Percentiles rank a stretch among this genome's conserved stretches.
Evolutionary conservation across 169 alveolate genomes (phyloP).

Genomic region (Cryptosporidium meleagridis): DNA sequence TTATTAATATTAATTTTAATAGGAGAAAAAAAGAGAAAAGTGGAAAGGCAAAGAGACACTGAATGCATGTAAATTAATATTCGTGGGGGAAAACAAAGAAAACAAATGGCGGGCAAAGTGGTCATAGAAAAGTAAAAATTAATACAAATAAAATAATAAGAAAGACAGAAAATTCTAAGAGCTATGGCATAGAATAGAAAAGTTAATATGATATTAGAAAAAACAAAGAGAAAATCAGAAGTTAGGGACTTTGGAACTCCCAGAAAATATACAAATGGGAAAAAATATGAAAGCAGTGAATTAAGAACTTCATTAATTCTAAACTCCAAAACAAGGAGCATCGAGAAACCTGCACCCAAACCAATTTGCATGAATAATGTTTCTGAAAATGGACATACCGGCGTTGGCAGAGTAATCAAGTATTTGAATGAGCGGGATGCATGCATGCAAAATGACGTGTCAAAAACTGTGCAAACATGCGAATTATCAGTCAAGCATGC

Average conservation of each 20-base stretch:
- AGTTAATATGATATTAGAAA: not conserved
- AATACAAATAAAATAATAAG: not conserved
- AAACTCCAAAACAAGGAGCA: slow-evolving; percentile 16
- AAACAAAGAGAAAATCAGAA: slow-evolving; percentile 4
- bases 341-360: slow-evolving; percentile 45
- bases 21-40: not conserved
- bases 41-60: slow-evolving; percentile 53
- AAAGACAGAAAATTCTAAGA: not conserved
- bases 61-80: slow-evolving; percentile 46
- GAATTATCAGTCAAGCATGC: not conserved
- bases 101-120: slow-evolving; percentile 34
- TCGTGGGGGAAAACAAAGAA: slow-evolving; percentile 14
- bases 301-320: not conserved
- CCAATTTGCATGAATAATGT: not conserved
- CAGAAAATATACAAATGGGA: not conserved
- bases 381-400: not conserved
- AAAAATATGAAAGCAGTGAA: not conserved
- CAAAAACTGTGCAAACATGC: slow-evolving; percentile 3
- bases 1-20: not conserved
- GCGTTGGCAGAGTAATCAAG: slow-evolving; percentile 46
- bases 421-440: slow-evolving; percentile 60
- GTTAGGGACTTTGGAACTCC: not conserved
- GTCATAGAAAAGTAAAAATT: slow-evolving; percentile 6
- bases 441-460: slow-evolving; percentile 63
- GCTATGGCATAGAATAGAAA: not conserved